Evolutionary conservation across 139 green algal genomes (phyloP), one percentile per base, ranked within the genome.

Genomic region (Eudorina sp.): DNA sequence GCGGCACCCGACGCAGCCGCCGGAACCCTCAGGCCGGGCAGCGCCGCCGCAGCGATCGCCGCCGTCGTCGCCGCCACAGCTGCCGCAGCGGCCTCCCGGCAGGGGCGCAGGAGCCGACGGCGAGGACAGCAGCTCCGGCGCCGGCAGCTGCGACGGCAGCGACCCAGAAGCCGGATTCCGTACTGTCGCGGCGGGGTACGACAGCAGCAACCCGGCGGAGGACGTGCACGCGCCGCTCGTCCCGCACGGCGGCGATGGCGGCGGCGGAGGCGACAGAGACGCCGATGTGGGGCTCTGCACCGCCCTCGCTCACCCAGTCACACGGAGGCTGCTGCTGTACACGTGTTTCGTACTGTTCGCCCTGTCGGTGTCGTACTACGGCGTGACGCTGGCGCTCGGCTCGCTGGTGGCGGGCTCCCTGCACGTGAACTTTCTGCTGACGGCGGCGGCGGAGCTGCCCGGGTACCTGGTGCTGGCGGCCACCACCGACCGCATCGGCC

Each of bases 331-430:
- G 29, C 85, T 89, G 14, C 73, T 89, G 7, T 76, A 43, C 4
- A 23, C 36, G 6, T 79, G 60, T 21, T 85, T 85, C 55, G 48
- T 78, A 16, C 53, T 84, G 41, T 84, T 84, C 7, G 11, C 68
- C 27, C 46, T 88, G 27, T 82, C 68, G 13, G 55, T 84, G 21
- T 60, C 72, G 27, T 78, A 83, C 43, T 84, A 43, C 18, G 85
- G 85, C 14, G 85, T 89, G 13, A 84, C 85, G 31, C 74, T 89
- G 21, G 74, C 74, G 4, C 74, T 89, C 23, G 85, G 85, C 14
- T 60, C 73, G 1, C 85, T 89, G 31, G 46, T 89, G 60, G 36
- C n/a, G 3, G 85, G 85, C 60, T 60, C 31, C 18, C 74, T 89
- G 25, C 55, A 84, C 60, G 4, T 40, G 45, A 89, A 89, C 74